These are phyloP conservation scores for Mycena pura DNA, from an alignment of 768 basidiomycete species.

Conservation along the genomic window DNA sequence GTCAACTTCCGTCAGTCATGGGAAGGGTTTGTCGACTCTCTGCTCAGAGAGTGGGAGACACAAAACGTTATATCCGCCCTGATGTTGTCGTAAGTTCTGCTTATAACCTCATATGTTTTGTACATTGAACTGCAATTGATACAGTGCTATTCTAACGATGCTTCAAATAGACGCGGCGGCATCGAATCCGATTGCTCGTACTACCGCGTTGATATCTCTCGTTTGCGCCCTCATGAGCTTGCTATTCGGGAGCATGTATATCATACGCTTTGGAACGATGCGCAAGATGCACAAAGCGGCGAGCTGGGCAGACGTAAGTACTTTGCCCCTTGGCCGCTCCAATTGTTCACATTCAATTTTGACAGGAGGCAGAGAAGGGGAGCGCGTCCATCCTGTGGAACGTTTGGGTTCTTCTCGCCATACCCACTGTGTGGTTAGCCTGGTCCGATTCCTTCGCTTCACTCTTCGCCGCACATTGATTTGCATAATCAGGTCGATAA, in stretches of 20 bases:
- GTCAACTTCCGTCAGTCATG: constrained; percentile 58
- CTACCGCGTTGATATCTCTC: constrained; percentile 62
- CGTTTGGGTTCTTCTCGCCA: constrained; percentile 70
- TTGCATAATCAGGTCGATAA: constrained; percentile 53
- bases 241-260: constrained; percentile 69
- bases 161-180: constrained; percentile 45
- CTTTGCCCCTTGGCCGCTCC: neutral
- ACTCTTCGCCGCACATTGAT: neutral
- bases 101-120: constrained; percentile 1
- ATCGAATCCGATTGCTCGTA: constrained; percentile 60
- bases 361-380: constrained; percentile 57
- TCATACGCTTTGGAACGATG: constrained; percentile 70
- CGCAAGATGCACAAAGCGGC: constrained; percentile 67
- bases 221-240: constrained; percentile 68
- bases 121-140: too few species aligned
- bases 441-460: constrained; percentile 49
- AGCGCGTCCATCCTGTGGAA: constrained; percentile 54
- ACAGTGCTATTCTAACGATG: constrained; percentile 43
- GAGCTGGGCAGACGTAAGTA: constrained; percentile 63
- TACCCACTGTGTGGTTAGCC: constrained; percentile 69
- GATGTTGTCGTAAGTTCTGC: constrained; percentile 19
- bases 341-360: neutral
- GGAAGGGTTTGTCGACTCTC: constrained; percentile 61
- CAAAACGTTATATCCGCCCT: constrained; percentile 60
- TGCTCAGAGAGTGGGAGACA: constrained; percentile 65